Conservation (phyloP, 164 flowering plant genomes). For the Magnolia sinica region DNA sequence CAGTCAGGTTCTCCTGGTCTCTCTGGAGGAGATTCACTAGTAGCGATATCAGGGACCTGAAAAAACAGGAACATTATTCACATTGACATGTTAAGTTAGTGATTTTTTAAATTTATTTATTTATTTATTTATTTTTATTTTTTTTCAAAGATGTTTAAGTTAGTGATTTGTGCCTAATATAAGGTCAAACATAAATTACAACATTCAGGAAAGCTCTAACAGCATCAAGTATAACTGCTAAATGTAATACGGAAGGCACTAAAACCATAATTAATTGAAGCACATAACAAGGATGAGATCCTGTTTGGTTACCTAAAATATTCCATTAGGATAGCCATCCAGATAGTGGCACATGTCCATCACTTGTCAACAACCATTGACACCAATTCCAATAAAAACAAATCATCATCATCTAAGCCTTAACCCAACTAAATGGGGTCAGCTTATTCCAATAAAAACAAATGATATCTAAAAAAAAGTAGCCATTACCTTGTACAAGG, state of each 20-base stretch:
- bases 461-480: not conserved
- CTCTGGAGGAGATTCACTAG: slow-evolving; percentile 66
- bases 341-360: too few species aligned
- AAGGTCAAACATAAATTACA: not conserved
- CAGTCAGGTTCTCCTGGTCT: slow-evolving; percentile 92
- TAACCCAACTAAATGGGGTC: too few species aligned
- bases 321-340: too few species aligned
- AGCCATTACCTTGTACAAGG: too few species aligned
- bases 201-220: not conserved
- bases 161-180: not conserved
- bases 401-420: too few species aligned
- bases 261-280: not conserved
- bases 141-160: not conserved
- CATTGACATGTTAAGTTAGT: not conserved
- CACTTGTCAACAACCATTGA: too few species aligned
- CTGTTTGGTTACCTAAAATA: too few species aligned
- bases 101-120: too few species aligned
- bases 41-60: slow-evolving; percentile 51
- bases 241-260: not conserved
- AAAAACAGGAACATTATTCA: not conserved
- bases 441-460: not conserved
- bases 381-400: too few species aligned
- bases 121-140: too few species aligned
- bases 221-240: not conserved
- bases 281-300: too few species aligned